Conservation (phyloP, 306 rosid genomes). For the Elaeagnus macrophylla region DNA sequence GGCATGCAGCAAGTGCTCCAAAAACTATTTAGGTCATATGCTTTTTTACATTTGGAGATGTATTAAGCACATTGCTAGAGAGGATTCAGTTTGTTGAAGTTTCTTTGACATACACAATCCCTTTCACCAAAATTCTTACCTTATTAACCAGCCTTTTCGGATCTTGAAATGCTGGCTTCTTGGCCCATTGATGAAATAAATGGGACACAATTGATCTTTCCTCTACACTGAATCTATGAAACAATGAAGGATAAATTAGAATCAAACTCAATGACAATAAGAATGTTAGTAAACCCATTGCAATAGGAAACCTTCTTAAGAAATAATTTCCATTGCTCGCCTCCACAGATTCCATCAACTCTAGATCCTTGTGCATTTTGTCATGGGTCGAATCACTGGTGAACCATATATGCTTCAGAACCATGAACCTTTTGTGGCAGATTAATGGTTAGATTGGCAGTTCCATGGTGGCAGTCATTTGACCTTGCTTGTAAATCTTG, state of each 20-base stretch:
- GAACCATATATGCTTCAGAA: slow-evolving; percentile 28
- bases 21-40: no score
- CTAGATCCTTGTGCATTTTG: slow-evolving; percentile 28
- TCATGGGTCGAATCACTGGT: slow-evolving; percentile 28
- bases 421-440: slow-evolving; percentile 17
- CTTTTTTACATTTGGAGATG: no score
- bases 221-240: slow-evolving; percentile 60
- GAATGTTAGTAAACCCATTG: slow-evolving; percentile 14
- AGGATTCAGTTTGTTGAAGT: not conserved
- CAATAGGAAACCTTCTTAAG: slow-evolving; percentile 54
- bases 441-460: slow-evolving; percentile 16
- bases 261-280: not conserved
- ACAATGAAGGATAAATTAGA: slow-evolving; percentile 8
- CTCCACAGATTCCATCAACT: slow-evolving; percentile 34
- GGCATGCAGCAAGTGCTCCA: no score
- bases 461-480: slow-evolving; percentile 28
- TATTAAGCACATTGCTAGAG: not conserved
- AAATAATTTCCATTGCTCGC: slow-evolving; percentile 43
- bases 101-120: not conserved
- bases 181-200: slow-evolving; percentile 88
- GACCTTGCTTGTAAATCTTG: slow-evolving; percentile 30
- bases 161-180: slow-evolving; percentile 89
- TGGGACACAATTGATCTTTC: slow-evolving; percentile 73
- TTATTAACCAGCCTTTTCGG: slow-evolving; percentile 86
- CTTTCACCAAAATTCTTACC: slow-evolving; percentile 28